These are phyloP conservation scores for Anthoceros angustus DNA, from an alignment of 225 moss, liverwort and hornwort species.

Conservation along the genomic window DNA sequence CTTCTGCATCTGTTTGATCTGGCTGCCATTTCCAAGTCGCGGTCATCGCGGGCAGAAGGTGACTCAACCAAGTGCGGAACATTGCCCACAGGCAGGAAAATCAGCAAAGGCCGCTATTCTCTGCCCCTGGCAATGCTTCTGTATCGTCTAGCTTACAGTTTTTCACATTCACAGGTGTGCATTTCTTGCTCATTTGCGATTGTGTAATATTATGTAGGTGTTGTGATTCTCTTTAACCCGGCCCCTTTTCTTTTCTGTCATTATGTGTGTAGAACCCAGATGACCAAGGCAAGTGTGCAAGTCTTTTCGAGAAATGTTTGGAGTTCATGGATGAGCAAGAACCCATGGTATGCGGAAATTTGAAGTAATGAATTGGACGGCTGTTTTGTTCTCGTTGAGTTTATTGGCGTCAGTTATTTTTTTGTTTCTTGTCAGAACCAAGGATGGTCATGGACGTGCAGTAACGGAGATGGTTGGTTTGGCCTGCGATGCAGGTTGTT, in stretches of 20 bases:
- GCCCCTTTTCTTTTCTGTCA: background rate
- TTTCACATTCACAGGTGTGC: slow-evolving; percentile 75
- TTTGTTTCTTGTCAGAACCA: background rate
- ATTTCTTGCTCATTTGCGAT: background rate
- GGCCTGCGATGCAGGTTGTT: slow-evolving; percentile 36
- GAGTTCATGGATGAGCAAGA: slow-evolving; percentile 99
- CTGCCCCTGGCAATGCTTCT: slow-evolving; percentile 93
- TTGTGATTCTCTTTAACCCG: background rate
- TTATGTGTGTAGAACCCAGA: slow-evolving; percentile 50
- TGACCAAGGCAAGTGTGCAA: slow-evolving; percentile 74
- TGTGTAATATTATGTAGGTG: background rate
- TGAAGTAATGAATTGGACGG: background rate
- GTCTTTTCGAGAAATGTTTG: slow-evolving; percentile 82
- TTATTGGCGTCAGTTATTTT: background rate
- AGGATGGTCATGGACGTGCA: no score
- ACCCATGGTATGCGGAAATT: slow-evolving; percentile 43
- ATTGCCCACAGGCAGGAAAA: slow-evolving; percentile 51
- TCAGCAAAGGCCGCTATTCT: slow-evolving; percentile 75
- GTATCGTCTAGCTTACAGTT: slow-evolving; percentile 82
- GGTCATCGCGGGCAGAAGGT: slow-evolving; percentile 47
- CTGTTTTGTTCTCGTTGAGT: no score
- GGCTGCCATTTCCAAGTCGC: slow-evolving; percentile 73
- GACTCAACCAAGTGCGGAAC: slow-evolving; percentile 47
- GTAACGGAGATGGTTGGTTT: background rate
- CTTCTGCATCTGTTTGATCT: slow-evolving; percentile 93